A percentile compares a stretch with the other conserved stretches of the same genome.
Evolutionary conservation across 257 asterid genomes (phyloP).

Genomic region (Thymus quinquecostatus): DNA sequence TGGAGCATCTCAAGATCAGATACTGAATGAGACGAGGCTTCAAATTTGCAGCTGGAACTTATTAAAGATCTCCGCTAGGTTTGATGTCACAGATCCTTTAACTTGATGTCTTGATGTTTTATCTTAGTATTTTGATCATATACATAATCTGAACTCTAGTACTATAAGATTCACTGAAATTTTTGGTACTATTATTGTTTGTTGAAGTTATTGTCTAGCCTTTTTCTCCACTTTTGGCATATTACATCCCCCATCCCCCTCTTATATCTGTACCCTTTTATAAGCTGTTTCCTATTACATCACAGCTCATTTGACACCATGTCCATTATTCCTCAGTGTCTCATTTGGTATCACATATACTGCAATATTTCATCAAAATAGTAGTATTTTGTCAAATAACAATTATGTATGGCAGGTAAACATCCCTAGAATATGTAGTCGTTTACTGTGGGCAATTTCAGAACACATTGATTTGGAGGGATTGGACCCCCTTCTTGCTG

Average conservation of each 20-base stretch:
- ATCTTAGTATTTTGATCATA: constrained; percentile 1
- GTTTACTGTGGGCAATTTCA: constrained; percentile 84
- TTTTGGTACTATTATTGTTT: constrained; percentile 10
- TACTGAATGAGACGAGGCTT: constrained; percentile 87
- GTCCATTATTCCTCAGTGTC: constrained; percentile 8
- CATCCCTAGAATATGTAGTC: constrained; percentile 75
- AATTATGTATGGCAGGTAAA: constrained; percentile 64
- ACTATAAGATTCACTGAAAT: too few relatives aligned
- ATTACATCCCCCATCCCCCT: neutral
- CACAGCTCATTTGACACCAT: neutral
- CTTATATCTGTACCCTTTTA: neutral
- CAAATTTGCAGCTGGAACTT: constrained; percentile 89
- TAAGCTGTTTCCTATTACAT: constrained; percentile 16
- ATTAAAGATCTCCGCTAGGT: constrained; percentile 88
- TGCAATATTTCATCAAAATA: constrained; percentile 9
- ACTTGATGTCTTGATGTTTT: neutral
- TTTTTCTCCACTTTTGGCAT: neutral
- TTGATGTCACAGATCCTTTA: constrained; percentile 21
- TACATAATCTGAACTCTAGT: neutral
- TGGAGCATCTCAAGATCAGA: constrained; percentile 98
- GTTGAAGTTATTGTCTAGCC: constrained; percentile 5
- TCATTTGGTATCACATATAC: neutral
- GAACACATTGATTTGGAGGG: constrained; percentile 97
- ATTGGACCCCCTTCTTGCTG: constrained; percentile 92
- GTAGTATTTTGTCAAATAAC: constrained; percentile 13